A percentile compares a stretch with the other conserved stretches of the same genome.
These are phyloP conservation scores for Globisporangium recalcitrans DNA, from an alignment of 352 stramenopile genomes.

Conservation along the genomic window DNA sequence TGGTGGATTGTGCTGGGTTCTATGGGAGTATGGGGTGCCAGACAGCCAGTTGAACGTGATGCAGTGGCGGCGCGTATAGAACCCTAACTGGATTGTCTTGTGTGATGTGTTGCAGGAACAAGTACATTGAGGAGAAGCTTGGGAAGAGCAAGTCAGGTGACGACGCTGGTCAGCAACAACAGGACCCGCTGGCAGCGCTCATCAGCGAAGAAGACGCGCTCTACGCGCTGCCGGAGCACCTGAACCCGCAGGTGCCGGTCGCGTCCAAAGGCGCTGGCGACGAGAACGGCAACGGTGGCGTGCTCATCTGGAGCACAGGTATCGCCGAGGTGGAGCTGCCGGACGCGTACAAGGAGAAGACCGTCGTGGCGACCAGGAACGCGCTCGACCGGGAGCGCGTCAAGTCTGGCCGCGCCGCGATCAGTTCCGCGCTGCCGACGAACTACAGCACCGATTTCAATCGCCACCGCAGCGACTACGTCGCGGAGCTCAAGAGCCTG, in stretches of 20 bases:
- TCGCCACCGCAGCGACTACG: constrained; percentile 57
- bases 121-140: constrained; percentile 78
- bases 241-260: constrained; percentile 41
- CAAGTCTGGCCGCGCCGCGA: constrained; percentile 9
- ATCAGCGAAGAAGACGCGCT: constrained; percentile 57
- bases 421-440: constrained; percentile 50
- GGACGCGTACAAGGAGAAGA: constrained; percentile 43
- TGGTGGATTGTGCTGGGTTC: background rate
- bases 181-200: constrained; percentile 10
- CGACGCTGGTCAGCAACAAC: background rate
- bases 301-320: constrained; percentile 72
- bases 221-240: constrained; percentile 55
- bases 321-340: constrained; percentile 81
- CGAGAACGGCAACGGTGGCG: constrained; percentile 45
- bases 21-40: background rate
- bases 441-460: constrained; percentile 83
- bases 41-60: background rate
- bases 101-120: constrained; percentile 37
- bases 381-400: constrained; percentile 34
- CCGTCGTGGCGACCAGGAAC: constrained; percentile 36
- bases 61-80: no score
- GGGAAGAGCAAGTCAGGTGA: constrained; percentile 34
- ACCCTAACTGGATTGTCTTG: background rate
- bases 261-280: constrained; percentile 26
- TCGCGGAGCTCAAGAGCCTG: constrained; percentile 64